Base-by-base conservation (phyloP, 768 basidiomycete genomes). In the Sutorius australiensis region DNA sequence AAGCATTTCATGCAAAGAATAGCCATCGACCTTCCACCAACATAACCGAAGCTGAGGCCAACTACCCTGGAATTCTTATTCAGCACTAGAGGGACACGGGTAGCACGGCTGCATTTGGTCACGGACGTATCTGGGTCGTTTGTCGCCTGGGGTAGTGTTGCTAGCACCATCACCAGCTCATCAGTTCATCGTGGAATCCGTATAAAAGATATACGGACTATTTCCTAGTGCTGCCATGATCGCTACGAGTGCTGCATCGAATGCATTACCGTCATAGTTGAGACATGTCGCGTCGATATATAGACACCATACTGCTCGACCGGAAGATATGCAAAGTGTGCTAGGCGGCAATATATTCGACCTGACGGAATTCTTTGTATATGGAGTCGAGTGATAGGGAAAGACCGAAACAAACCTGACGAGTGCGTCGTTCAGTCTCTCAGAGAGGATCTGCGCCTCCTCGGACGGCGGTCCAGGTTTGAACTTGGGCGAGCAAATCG, bases 231-330 rank as follows among this genome's bases (percentile, higher is more conserved):
- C 94, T 9, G 88, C 84, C 45, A 93, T 81, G 77, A 95, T 89
- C 0, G 92, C 92, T 19, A 98, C 67, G 10, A 98, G 76, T 0
- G 91, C 80, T 1, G 97, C 92, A 59, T 99, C 97, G 54, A 95
- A 92, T 1, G 80, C 88, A 64, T 98, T 98, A 6, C 97, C 97
- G 67, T 98, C 95, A 65, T 95, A 97, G 72, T 97, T 98, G 58
- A 99, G 91, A 66, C 95, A 98, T 1, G 87, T 90, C 28, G 90
- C 83, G 59, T 99, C 97, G 60, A 98, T 79, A 64, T 98, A 98
- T n/a, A 98, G 77, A 28, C 88, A 87, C 93, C 94, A 99, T 0
- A 77, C 93, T 0, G 92, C 80, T 65, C 87, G 90, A 3, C 83
- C 84, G 0, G 82, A 80, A 14, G 88, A 78, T 52, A 99, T 97